These are phyloP conservation scores for Gryganskiella cystojenkinii DNA, from an alignment of 192 early-diverging fungal genomes.

Conservation along the genomic window DNA sequence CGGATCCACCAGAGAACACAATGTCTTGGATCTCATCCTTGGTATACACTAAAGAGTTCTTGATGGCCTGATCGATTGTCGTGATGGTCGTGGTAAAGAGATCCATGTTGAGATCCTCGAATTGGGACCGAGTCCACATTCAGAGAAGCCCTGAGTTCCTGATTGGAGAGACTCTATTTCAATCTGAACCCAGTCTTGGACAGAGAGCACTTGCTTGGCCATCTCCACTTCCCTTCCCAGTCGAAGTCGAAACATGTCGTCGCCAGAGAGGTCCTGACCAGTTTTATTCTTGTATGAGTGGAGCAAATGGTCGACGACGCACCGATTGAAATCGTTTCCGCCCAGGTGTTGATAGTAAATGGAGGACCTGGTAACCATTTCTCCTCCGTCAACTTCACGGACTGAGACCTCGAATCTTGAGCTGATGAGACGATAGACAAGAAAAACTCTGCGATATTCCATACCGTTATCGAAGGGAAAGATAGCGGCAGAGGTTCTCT, in stretches of 20 bases:
- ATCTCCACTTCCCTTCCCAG: conserved; percentile 51
- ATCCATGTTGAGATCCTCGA: conserved; percentile 88
- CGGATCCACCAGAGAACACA: conserved; percentile 89
- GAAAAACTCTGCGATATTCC: conserved; percentile 73
- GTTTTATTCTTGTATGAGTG: conserved; percentile 85
- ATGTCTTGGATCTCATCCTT: conserved; percentile 88
- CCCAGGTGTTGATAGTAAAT: conserved; percentile 85
- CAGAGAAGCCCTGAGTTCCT: conserved; percentile 69
- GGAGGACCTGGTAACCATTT: conserved; percentile 80
- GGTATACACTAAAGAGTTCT: conserved; percentile 70
- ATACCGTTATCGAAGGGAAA: conserved; percentile 4
- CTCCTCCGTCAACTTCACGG: conserved; percentile 77
- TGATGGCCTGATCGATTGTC: conserved; percentile 85
- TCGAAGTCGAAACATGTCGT: conserved; percentile 6
- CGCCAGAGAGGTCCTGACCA: conserved; percentile 13
- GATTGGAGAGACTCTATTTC: conserved; percentile 12
- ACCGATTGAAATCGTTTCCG: conserved; percentile 90
- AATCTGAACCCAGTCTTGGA: conserved; percentile 15
- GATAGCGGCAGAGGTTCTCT: conserved; percentile 1
- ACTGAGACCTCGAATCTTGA: conserved; percentile 89
- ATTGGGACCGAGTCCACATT: conserved; percentile 89
- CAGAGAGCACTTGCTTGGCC: conserved; percentile 17
- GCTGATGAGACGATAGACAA: conserved; percentile 85
- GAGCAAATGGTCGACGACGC: conserved; percentile 85
- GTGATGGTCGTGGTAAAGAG: conserved; percentile 88